phyloP scores from a whole-genome alignment of 1,284 basidiomycete genomes.

The Ganoderma multipileum region DNA sequence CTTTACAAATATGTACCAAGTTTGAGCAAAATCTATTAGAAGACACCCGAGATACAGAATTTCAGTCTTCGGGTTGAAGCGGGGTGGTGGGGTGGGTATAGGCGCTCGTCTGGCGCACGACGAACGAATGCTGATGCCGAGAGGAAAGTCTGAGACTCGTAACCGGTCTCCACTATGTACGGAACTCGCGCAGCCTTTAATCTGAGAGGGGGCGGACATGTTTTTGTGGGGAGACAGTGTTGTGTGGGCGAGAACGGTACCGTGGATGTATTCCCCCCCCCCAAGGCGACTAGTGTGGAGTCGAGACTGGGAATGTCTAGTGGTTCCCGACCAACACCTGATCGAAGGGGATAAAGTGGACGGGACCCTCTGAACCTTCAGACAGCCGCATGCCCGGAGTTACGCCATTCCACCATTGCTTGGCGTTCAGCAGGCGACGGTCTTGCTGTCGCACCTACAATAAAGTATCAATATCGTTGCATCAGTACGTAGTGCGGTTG shows the following conservation, averaged over 20 bases:
- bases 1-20: neutral
- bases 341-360: neutral
- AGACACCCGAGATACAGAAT: neutral
- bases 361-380: neutral
- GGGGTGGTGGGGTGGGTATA: neutral
- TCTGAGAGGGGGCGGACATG: too few species aligned
- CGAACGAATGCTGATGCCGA: too few species aligned
- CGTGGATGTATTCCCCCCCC: too few species aligned
- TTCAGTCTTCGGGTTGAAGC: neutral
- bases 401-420: constrained; percentile 61
- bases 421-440: constrained; percentile 46
- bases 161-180: too few species aligned
- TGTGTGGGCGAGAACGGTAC: too few species aligned
- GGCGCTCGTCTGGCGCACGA: neutral
- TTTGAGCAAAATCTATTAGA: neutral
- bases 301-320: neutral
- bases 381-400: constrained; percentile 33
- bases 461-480: too few species aligned
- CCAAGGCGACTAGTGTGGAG: too few species aligned
- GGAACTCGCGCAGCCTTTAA: too few species aligned
- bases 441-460: constrained; percentile 62
- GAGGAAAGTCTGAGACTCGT: too few species aligned
- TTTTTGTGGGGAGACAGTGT: too few species aligned
- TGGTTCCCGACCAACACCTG: too few species aligned
- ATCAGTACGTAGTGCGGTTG: too few species aligned